Percentiles rank a stretch among this genome's conserved stretches.
Conservation (phyloP, 225 moss, liverwort and hornwort genomes). For the Ulota crispa region DNA sequence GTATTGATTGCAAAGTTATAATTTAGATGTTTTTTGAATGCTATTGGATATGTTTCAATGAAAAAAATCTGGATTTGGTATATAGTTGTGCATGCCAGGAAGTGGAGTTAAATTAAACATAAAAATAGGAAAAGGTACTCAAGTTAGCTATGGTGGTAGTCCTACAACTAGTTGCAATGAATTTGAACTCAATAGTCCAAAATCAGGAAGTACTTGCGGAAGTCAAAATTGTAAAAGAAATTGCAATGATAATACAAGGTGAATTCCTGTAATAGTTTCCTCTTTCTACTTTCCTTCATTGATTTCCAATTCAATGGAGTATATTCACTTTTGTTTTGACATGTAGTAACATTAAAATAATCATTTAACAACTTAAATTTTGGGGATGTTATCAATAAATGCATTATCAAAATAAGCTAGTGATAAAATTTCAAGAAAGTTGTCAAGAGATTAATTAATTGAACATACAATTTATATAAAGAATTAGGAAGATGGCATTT, state of each 20-base stretch:
- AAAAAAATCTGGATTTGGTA: background rate
- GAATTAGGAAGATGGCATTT: no score
- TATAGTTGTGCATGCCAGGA: slow-evolving; percentile 22
- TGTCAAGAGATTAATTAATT: no score
- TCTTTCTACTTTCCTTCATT: background rate
- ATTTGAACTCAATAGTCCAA: background rate
- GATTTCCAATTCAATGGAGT: background rate
- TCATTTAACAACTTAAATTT: no score
- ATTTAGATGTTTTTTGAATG: no score
- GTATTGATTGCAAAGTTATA: no score
- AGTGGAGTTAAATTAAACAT: slow-evolving; percentile 30
- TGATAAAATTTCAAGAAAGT: no score
- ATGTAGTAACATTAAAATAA: no score
- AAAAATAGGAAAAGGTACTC: slow-evolving; percentile 17
- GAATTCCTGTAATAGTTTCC: rapidly evolving
- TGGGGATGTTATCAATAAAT: no score
- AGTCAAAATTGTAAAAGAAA: background rate
- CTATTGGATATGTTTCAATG: no score
- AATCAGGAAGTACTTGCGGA: background rate
- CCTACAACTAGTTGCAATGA: background rate
- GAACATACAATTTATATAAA: no score
- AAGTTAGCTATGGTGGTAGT: background rate
- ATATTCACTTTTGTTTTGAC: no score
- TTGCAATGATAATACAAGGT: slow-evolving; percentile 5
- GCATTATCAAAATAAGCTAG: no score